Evolutionary conservation across 2,329 filamentous ascomycete genomes (phyloP).

Genomic region (Leptographium flavum): DNA sequence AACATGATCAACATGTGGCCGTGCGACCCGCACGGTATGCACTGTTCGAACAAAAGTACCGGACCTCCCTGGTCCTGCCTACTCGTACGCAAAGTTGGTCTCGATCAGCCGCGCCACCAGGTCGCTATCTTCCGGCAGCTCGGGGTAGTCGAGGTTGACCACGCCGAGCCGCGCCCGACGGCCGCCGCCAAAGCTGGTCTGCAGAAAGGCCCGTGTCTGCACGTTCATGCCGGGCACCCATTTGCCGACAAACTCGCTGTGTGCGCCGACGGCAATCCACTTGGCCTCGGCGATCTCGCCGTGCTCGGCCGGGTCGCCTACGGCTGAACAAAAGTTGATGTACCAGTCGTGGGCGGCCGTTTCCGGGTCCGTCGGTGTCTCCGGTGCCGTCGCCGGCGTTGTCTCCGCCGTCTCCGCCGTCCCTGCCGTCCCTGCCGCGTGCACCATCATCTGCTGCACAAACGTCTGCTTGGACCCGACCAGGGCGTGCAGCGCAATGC

Average conservation of each 20-base stretch:
- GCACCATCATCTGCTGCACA: slow-evolving; percentile 22
- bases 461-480: slow-evolving; percentile 23
- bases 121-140: slow-evolving; percentile 22
- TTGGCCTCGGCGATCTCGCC: slow-evolving; percentile 24
- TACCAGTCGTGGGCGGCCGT: slow-evolving; percentile 15
- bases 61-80: too few relatives aligned
- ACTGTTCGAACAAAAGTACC: too few relatives aligned
- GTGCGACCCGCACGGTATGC: too few relatives aligned
- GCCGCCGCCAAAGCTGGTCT: slow-evolving; percentile 12
- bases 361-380: neutral
- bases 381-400: neutral
- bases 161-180: slow-evolving; percentile 16
- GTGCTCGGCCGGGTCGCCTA: slow-evolving; percentile 21
- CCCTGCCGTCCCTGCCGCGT: slow-evolving; percentile 14
- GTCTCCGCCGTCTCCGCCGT: neutral
- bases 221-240: slow-evolving; percentile 31
- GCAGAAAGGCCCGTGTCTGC: slow-evolving; percentile 18
- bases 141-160: slow-evolving; percentile 16
- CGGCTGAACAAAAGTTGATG: slow-evolving; percentile 26
- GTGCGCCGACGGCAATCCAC: slow-evolving; percentile 29
- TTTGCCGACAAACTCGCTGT: slow-evolving; percentile 21
- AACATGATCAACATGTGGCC: too few relatives aligned
- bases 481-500: slow-evolving; percentile 22
- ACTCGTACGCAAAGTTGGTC: slow-evolving; percentile 28
- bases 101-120: slow-evolving; percentile 24